Base-by-base conservation (phyloP, 169 alveolate genomes). In the Condylostoma magnum region DNA sequence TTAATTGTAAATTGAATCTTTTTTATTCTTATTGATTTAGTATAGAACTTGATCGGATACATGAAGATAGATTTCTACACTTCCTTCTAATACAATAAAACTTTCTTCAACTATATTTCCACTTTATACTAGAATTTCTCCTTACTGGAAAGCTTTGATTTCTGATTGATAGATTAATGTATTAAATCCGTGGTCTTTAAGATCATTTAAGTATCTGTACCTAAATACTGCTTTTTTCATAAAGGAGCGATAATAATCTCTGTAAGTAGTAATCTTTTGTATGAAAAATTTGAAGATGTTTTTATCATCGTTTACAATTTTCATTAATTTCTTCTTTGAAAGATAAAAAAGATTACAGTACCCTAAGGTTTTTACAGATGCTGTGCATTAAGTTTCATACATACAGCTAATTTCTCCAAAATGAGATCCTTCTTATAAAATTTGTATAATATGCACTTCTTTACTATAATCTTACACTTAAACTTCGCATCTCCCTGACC, bases 361-460 rank as follows among this genome's bases (percentile, higher is more conserved):
- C 10, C 30, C 71, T 44, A 28, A 55, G 8, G 97, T 98, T 58
- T 91, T 87, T 44, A 97, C 96, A 66, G 97, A 95, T 34, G 99
- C 98, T 54, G 98, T 97, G 83, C 99, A 87, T 18, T 98, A 98
- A 18, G 96, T 92, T 55, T 96, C 93, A 47, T 90, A 94, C 4
- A 97, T 52, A 30, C 96, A 82, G 44, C 99, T 98, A 33, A 97
- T 78, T 83, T 97, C 99, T 18, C 99, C 99, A 83, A 97, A 97
- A 84, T 96, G 95, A 65, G 95, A 98, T 1, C 99, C 99, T 77
- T 77, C 89, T 27, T 88, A 71, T 76, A 95, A 94, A 36, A 88
- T 81, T 76, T 91, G 92, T 18, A 96, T 97, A 43, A 86, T 12
- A 30, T 46, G 60, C 0, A n/a, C n/a, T 10, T 30, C 31, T 67